Base-by-base conservation (phyloP, 192 early-diverging fungal genomes). In the Gaertneriomyces sp. region DNA sequence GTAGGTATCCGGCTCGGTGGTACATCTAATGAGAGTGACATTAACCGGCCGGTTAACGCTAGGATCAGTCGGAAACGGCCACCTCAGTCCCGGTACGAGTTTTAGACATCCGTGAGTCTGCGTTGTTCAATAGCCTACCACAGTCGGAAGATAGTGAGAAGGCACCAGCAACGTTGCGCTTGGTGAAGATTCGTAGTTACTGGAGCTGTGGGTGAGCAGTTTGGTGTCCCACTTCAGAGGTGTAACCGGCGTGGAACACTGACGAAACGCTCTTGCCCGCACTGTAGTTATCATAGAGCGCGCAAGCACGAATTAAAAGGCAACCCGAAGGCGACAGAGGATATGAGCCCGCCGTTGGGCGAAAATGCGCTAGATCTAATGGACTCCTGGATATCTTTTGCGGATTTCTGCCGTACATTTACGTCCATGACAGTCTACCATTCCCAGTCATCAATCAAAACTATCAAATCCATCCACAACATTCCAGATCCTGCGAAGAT, bases 401-500 rank as follows among this genome's bases (percentile, higher is more conserved):
- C 42, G 8, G 76, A 78, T 10, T 79, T 81, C 51, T 49, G 54
- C 43, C 68, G 70, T 45, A 61, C 58, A 12, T 79, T 77, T 49
- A 61, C 53, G 43, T 66, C 17, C 42, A 19, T 56, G 41, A 63
- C 71, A 10, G 71, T 84, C 16, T 84, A 77, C 63, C 79, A 84
- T 56, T 66, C 57, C 41, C 77, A 72, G 60, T 50, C 52, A 9
- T 57, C 64, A 6, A 81, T 84, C 74, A 84, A 81, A 60, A 69
- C 58, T n/a, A 46, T 73, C 16, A 72, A 73, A 74, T 57, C 68
- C 39, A 66, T 73, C 42, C 62, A 64, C 25, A 59, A 68, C 56
- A 77, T 84, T 42, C 51, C 65, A 6, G 82, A 84, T 77, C 71
- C 73, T 16, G 41, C 69, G 57, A 84, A 84, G 58, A 55, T 67